Evolutionary conservation across 352 stramenopile species (phyloP), one percentile per base, ranked within the genome.

Genomic region (Globisporangium barbulae): DNA sequence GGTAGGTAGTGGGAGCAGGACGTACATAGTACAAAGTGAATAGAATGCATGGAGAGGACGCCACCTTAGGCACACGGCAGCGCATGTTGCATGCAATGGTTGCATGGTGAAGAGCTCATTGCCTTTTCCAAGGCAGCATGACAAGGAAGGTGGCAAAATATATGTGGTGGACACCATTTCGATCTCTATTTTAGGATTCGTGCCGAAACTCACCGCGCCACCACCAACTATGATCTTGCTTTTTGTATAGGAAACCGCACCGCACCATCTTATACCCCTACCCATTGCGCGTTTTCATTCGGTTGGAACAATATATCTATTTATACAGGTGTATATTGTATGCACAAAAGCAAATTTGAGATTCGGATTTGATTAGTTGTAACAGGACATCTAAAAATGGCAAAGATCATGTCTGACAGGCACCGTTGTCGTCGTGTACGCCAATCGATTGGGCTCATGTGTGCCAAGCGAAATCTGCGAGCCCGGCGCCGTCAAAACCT

Each of bases 381-480:
- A 0, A 7, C 1, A 45, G 31, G n/a, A 3, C n/a, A 45, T 45
- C 0, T 7, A 7, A 30, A 17, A 25, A 30, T 5, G 15, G 4
- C 12, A 21, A 45, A 44, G 55, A 54, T 55, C 15, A 13, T 5
- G 9, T 64, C 17, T 64, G 12, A 12, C 5, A 45, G 42, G 37
- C 53, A 55, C 6, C 21, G 37, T 37, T 66, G 61, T 66, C 33
- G 37, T 63, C 62, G 61, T 72, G 72, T 52, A 73, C 69, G 76
- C 82, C 82, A 91, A 89, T 82, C 82, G 78, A 91, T 91, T 89
- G 73, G 78, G 70, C 71, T 59, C 44, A 72, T 77, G 70, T 68
- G 69, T 68, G 67, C 61, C 60, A 44, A 70, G 54, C 59, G 44
- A 45, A 56, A 66, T 63, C 58, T 35, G 61, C n/a, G 49, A 59